Percentiles rank a stretch among this genome's conserved stretches.
phyloP scores from a whole-genome alignment of 495 filamentous ascomycete genomes.

The Hyaloscypha variabilis region DNA sequence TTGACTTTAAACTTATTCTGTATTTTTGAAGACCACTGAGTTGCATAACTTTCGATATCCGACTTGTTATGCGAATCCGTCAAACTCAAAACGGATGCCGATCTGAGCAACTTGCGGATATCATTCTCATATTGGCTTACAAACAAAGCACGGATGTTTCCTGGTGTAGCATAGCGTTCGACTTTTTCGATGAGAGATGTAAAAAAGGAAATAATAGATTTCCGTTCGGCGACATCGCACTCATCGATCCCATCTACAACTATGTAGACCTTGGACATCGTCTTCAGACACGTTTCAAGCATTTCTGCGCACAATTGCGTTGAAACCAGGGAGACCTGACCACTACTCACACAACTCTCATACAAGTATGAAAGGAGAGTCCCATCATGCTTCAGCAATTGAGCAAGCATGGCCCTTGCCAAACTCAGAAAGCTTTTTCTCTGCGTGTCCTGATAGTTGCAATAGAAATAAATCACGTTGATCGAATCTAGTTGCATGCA shows the following conservation, averaged over 20 bases:
- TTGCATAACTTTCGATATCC: slow-evolving; percentile 38
- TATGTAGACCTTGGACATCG: slow-evolving; percentile 35
- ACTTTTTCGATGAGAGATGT: slow-evolving; percentile 27
- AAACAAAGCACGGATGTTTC: slow-evolving; percentile 40
- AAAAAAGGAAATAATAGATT: slow-evolving; percentile 34
- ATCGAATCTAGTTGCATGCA: slow-evolving; percentile 26
- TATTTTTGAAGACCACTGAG: slow-evolving; percentile 27
- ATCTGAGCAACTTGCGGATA: slow-evolving; percentile 33
- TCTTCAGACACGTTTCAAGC: slow-evolving; percentile 33
- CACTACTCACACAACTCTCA: slow-evolving; percentile 33
- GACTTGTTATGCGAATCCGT: slow-evolving; percentile 29
- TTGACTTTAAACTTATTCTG: slow-evolving; percentile 33
- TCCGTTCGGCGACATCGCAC: slow-evolving; percentile 37
- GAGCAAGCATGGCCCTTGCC: slow-evolving; percentile 38
- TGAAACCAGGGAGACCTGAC: slow-evolving; percentile 35
- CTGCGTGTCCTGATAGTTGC: slow-evolving; percentile 37
- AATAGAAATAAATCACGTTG: slow-evolving; percentile 45
- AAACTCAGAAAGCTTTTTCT: slow-evolving; percentile 38
- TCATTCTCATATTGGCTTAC: slow-evolving; percentile 43
- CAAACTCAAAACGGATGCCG: slow-evolving; percentile 32
- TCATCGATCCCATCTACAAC: slow-evolving; percentile 52
- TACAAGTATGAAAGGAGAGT: slow-evolving; percentile 37
- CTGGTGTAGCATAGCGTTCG: slow-evolving; percentile 29
- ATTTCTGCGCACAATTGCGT: slow-evolving; percentile 32
- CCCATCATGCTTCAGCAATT: slow-evolving; percentile 38